A percentile compares a stretch with the other conserved stretches of the same genome.
phyloP scores from a whole-genome alignment of 2,329 filamentous ascomycete species.

The Hypoxylon rubiginosum region DNA sequence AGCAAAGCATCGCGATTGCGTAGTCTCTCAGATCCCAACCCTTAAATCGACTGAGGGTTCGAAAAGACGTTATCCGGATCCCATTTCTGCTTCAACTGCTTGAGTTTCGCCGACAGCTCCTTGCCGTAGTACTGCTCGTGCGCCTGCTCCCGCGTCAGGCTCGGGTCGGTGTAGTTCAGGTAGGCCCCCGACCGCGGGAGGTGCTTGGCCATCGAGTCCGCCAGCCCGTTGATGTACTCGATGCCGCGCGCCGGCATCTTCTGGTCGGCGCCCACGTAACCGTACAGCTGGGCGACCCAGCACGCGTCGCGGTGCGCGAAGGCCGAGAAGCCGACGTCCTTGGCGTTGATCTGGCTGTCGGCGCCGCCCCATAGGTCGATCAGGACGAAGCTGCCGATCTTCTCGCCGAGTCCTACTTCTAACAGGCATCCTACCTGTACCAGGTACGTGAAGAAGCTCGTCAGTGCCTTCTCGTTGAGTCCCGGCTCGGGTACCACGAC shows the following conservation, averaged over 20 bases:
- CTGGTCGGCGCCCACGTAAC: slow-evolving; percentile 29
- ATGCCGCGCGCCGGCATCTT: slow-evolving; percentile 42
- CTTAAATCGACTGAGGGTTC: slow-evolving; percentile 48
- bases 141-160: slow-evolving; percentile 40
- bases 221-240: slow-evolving; percentile 43
- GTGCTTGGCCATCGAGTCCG: slow-evolving; percentile 39
- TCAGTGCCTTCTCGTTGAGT: slow-evolving; percentile 40
- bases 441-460: slow-evolving; percentile 47
- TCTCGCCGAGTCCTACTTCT: no score
- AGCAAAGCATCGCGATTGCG: neutral
- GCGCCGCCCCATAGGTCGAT: slow-evolving; percentile 53
- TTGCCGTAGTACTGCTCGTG: slow-evolving; percentile 45
- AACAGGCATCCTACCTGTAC: slow-evolving; percentile 27
- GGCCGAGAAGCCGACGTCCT: slow-evolving; percentile 33
- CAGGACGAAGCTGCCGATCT: slow-evolving; percentile 51
- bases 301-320: slow-evolving; percentile 51
- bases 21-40: neutral
- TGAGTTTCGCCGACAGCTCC: slow-evolving; percentile 34
- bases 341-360: slow-evolving; percentile 50
- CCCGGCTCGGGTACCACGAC: slow-evolving; percentile 49
- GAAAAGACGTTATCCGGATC: slow-evolving; percentile 48
- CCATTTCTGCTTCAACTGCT: slow-evolving; percentile 42
- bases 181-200: slow-evolving; percentile 43
- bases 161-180: slow-evolving; percentile 48
- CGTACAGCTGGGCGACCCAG: slow-evolving; percentile 53